Percentiles rank a stretch among this genome's conserved stretches.
These are phyloP conservation scores for Rostrohypoxylon terebratum DNA, from an alignment of 495 filamentous ascomycete genomes.

Conservation along the genomic window DNA sequence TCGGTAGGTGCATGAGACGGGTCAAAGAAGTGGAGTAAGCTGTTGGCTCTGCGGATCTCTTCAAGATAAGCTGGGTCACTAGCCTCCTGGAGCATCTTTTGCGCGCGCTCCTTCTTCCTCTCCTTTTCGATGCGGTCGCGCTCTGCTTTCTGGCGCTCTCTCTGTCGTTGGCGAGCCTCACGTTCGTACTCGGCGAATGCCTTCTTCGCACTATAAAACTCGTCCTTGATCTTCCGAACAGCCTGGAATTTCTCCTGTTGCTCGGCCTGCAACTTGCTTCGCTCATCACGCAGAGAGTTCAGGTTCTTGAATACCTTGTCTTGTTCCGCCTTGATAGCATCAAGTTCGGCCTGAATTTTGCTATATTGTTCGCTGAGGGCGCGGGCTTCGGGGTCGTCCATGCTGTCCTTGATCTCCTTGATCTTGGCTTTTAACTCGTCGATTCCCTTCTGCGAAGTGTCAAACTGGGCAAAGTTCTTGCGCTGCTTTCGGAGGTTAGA, in stretches of 20 bases:
- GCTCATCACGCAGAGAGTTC: constrained; percentile 87
- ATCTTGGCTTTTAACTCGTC: constrained; percentile 86
- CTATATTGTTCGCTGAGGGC: constrained; percentile 86
- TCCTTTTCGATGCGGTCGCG: constrained; percentile 83
- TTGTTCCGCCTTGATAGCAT: constrained; percentile 88
- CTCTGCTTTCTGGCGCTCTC: constrained; percentile 69
- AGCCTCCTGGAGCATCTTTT: constrained; percentile 89
- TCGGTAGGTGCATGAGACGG: constrained; percentile 72
- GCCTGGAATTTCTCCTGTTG: constrained; percentile 85
- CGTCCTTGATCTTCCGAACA: constrained; percentile 86
- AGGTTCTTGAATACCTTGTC: constrained; percentile 88
- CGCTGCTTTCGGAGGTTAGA: constrained; percentile 84
- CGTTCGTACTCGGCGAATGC: constrained; percentile 84
- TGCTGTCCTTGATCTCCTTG: constrained; percentile 80
- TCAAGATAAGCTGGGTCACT: constrained; percentile 88
- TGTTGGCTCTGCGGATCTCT: constrained; percentile 87
- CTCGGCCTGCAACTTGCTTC: constrained; percentile 79
- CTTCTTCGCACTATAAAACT: constrained; percentile 79
- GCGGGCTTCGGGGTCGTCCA: constrained; percentile 94
- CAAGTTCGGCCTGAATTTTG: constrained; percentile 84
- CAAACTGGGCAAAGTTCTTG: constrained; percentile 88
- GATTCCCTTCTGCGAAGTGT: constrained; percentile 84
- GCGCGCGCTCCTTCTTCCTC: constrained; percentile 83
- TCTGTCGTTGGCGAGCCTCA: constrained; percentile 75
- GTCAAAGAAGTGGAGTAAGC: constrained; percentile 90